Conservation (phyloP, 306 rosid genomes). For the Biancaea sappan region DNA sequence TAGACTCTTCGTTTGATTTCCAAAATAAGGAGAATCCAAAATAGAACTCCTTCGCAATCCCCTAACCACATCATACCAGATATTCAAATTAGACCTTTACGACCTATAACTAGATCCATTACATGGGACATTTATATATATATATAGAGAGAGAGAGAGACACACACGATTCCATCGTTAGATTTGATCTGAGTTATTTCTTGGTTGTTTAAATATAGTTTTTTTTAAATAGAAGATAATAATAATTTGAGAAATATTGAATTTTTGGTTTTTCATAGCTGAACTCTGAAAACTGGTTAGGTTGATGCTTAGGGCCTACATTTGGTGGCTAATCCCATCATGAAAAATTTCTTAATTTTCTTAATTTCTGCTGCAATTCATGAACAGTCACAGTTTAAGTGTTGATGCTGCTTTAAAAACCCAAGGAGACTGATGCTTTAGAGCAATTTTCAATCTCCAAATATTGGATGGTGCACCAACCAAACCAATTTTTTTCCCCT, state of each 20-base stretch:
- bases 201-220: too few relatives aligned
- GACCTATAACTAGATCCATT: too few relatives aligned
- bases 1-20: too few relatives aligned
- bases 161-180: too few relatives aligned
- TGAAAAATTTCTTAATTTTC: neutral
- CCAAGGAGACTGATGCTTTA: neutral
- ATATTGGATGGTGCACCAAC: neutral
- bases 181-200: too few relatives aligned
- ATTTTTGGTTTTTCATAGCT: neutral
- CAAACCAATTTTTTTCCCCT: neutral
- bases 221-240: too few relatives aligned
- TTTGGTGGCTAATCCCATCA: neutral
- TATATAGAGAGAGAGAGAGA: too few relatives aligned
- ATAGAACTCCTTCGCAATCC: too few relatives aligned
- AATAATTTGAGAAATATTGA: neutral
- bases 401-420: neutral
- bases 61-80: too few relatives aligned
- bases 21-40: too few relatives aligned
- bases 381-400: neutral
- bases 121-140: too few relatives aligned
- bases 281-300: neutral
- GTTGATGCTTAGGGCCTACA: neutral
- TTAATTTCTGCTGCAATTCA: neutral
- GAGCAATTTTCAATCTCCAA: neutral
- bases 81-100: too few relatives aligned